These are phyloP conservation scores for Solanum sejunctum DNA, from an alignment of 257 asterid species.

Conservation along the genomic window DNA sequence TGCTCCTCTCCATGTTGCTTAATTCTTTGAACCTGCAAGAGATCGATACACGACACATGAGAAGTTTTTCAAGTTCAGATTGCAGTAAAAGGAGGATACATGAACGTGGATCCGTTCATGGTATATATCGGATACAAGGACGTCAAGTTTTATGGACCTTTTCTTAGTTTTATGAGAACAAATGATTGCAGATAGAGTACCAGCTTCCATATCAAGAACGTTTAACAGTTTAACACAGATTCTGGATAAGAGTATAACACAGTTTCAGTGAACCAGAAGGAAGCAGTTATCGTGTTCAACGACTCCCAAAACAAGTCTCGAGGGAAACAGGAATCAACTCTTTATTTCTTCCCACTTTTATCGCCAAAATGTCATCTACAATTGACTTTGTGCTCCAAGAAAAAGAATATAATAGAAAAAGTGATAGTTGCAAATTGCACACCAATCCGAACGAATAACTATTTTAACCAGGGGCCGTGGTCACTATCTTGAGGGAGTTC, in stretches of 20 bases:
- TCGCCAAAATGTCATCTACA: background rate
- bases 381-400: background rate
- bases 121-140: background rate
- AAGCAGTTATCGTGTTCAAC: background rate
- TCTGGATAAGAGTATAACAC: background rate
- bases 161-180: background rate
- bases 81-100: background rate
- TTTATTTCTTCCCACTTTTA: background rate
- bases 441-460: background rate
- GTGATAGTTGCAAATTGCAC: background rate
- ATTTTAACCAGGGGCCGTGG: no score
- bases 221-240: background rate
- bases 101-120: background rate
- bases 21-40: conserved; percentile 1
- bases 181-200: no score
- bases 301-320: background rate
- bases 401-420: background rate
- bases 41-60: background rate
- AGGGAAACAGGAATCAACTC: background rate
- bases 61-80: background rate
- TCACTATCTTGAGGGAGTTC: no score
- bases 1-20: background rate
- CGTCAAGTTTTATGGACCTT: background rate
- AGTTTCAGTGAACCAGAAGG: background rate
- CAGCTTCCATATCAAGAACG: background rate